Conservation (phyloP, 371 early-diverging fungal genomes). For the Mucor velutinosus region DNA sequence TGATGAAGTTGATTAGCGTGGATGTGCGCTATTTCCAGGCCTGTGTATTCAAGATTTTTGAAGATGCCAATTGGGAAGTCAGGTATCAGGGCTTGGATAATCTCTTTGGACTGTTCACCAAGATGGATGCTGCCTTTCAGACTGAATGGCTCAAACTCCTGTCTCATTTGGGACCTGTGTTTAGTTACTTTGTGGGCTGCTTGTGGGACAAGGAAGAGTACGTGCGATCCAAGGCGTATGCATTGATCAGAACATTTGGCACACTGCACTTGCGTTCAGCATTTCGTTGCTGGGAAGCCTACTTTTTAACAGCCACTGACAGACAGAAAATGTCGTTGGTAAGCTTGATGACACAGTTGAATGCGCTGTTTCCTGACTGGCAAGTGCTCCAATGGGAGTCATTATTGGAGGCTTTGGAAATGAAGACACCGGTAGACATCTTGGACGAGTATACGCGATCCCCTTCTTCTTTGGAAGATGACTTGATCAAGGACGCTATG, state of each 20-base stretch:
- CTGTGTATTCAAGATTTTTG: slow-evolving; percentile 47
- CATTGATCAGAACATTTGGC: slow-evolving; percentile 46
- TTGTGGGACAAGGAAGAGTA: slow-evolving; percentile 60
- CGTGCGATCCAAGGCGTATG: slow-evolving; percentile 52
- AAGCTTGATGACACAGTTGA: slow-evolving; percentile 52
- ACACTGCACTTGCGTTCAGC: slow-evolving; percentile 51
- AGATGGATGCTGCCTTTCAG: slow-evolving; percentile 55
- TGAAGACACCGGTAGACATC: slow-evolving; percentile 30
- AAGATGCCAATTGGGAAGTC: slow-evolving; percentile 52
- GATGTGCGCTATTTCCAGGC: slow-evolving; percentile 45
- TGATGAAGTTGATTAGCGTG: slow-evolving; percentile 49
- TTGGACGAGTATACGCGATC: slow-evolving; percentile 29
- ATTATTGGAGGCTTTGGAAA: slow-evolving; percentile 45
- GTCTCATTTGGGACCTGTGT: slow-evolving; percentile 52
- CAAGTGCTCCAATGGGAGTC: slow-evolving; percentile 60
- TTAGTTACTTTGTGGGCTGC: slow-evolving; percentile 51
- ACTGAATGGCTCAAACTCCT: slow-evolving; percentile 51
- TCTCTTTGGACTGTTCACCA: slow-evolving; percentile 55
- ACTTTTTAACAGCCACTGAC: slow-evolving; percentile 49
- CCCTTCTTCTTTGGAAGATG: background rate
- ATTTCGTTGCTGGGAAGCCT: slow-evolving; percentile 60
- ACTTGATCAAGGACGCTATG: background rate
- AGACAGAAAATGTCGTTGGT: slow-evolving; percentile 38
- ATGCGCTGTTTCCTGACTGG: slow-evolving; percentile 57
- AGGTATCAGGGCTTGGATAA: slow-evolving; percentile 56